Evolutionary conservation across 495 filamentous ascomycete species (phyloP).

Genomic region (Penicillium crystallinum): DNA sequence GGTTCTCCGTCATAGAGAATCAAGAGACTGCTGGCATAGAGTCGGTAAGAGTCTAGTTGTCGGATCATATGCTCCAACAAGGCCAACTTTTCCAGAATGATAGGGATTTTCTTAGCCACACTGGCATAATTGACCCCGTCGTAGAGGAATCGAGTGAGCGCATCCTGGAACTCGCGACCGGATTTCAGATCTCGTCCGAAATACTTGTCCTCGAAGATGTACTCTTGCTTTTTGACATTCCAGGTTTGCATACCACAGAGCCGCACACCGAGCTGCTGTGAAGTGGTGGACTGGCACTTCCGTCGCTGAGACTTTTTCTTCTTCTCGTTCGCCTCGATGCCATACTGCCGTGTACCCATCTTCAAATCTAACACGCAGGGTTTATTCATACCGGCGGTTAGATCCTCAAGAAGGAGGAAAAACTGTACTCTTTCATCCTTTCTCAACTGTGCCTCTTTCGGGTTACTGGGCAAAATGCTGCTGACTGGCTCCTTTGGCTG

Average conservation of each 20-base stretch:
- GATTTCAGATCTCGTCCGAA: slow-evolving; percentile 86
- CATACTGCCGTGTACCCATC: slow-evolving; percentile 99
- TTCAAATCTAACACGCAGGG: slow-evolving; percentile 97
- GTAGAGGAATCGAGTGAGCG: slow-evolving; percentile 83
- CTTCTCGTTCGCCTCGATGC: slow-evolving; percentile 85
- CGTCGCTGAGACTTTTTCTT: slow-evolving; percentile 88
- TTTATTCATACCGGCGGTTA: slow-evolving; percentile 92
- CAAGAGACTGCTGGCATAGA: slow-evolving; percentile 91
- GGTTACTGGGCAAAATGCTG: slow-evolving; percentile 56
- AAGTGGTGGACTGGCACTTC: slow-evolving; percentile 91
- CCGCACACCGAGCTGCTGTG: slow-evolving; percentile 82
- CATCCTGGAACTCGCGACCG: slow-evolving; percentile 84
- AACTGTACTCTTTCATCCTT: slow-evolving; percentile 75
- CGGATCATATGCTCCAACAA: slow-evolving; percentile 78
- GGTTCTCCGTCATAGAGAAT: slow-evolving; percentile 87
- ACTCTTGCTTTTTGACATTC: slow-evolving; percentile 77
- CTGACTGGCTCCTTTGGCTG: slow-evolving; percentile 8
- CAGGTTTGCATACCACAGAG: slow-evolving; percentile 95
- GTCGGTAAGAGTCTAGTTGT: slow-evolving; percentile 76
- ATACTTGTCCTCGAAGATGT: slow-evolving; percentile 94
- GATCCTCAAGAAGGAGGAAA: slow-evolving; percentile 92
- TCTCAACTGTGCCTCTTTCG: slow-evolving; percentile 71
- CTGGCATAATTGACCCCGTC: slow-evolving; percentile 78
- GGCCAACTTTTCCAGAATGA: slow-evolving; percentile 76
- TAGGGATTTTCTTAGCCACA: slow-evolving; percentile 77